Evolutionary conservation across 768 basidiomycete genomes (phyloP).

Genomic region (Cystofilobasidium bisporidii): DNA sequence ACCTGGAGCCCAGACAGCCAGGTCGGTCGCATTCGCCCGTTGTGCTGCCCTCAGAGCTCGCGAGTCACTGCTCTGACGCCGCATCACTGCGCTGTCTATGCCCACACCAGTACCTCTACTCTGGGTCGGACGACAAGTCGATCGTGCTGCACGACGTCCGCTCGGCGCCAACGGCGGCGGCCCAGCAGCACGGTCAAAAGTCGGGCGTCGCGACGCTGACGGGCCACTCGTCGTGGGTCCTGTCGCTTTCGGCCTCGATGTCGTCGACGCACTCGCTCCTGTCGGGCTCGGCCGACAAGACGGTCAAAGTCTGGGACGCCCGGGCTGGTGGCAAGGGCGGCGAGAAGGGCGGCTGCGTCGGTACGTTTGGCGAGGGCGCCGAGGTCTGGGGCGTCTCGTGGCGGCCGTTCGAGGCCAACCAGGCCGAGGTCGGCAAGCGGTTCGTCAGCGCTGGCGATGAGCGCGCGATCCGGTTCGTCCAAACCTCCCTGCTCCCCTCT

Average conservation of each 20-base stretch:
- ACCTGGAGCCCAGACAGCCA: slow-evolving; percentile 84
- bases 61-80: too few species aligned
- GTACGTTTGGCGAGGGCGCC: slow-evolving; percentile 12
- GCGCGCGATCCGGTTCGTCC: slow-evolving; percentile 24
- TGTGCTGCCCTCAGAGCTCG: slow-evolving; percentile 2
- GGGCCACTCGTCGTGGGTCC: slow-evolving; percentile 86
- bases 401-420: slow-evolving; percentile 21
- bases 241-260: slow-evolving; percentile 69
- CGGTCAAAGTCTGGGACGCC: slow-evolving; percentile 79
- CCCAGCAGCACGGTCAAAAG: slow-evolving; percentile 48
- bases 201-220: slow-evolving; percentile 61
- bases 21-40: too few species aligned
- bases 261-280: slow-evolving; percentile 57
- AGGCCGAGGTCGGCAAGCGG: slow-evolving; percentile 24
- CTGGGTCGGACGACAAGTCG: slow-evolving; percentile 85
- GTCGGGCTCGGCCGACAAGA: slow-evolving; percentile 68
- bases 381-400: slow-evolving; percentile 25
- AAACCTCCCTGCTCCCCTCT: too few species aligned
- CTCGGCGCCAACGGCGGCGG: background rate
- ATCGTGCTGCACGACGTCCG: slow-evolving; percentile 85
- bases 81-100: background rate
- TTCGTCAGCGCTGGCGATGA: slow-evolving; percentile 28
- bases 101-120: slow-evolving; percentile 64
- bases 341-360: slow-evolving; percentile 23
- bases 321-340: slow-evolving; percentile 23